These are phyloP conservation scores for Parmelia sp. DNA, from an alignment of 495 filamentous ascomycete genomes.

Conservation along the genomic window DNA sequence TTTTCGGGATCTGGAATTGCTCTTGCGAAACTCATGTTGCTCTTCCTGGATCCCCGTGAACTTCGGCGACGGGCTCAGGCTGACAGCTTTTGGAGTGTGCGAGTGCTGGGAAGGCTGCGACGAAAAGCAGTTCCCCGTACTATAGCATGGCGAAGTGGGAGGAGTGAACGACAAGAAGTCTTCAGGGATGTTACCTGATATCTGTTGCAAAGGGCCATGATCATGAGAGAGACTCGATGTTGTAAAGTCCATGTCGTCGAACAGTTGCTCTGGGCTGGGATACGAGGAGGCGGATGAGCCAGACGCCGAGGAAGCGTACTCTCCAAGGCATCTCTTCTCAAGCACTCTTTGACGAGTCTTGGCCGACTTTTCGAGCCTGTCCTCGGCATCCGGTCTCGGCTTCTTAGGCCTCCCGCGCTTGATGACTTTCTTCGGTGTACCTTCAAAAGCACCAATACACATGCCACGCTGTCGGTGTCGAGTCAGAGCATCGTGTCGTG, in stretches of 20 bases:
- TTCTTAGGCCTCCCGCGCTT: conserved; percentile 65
- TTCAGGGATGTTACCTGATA: conserved; percentile 37
- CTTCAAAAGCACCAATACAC: conserved; percentile 88
- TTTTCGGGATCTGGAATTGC: conserved; percentile 28
- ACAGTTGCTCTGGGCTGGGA: conserved; percentile 31
- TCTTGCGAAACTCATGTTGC: conserved; percentile 27
- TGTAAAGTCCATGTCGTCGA: conserved; percentile 33
- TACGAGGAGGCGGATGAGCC: conserved; percentile 25
- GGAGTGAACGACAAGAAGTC: conserved; percentile 44
- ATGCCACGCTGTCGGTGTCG: conserved; percentile 89
- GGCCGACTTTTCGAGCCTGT: conserved; percentile 56
- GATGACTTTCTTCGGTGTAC: conserved; percentile 63
- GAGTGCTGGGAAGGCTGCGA: conserved; percentile 43
- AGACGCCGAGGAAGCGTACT: conserved; percentile 33
- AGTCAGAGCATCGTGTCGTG: conserved; percentile 88
- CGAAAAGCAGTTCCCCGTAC: conserved; percentile 40
- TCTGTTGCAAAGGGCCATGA: conserved; percentile 36
- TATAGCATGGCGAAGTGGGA: conserved; percentile 41
- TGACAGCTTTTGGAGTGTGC: conserved; percentile 32
- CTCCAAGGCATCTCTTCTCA: conserved; percentile 23
- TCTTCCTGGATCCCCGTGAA: conserved; percentile 22
- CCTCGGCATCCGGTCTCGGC: conserved; percentile 56
- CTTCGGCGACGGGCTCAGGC: conserved; percentile 20
- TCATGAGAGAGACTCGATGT: conserved; percentile 40
- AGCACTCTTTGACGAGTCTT: conserved; percentile 44